phyloP scores from a whole-genome alignment of 2,329 filamentous ascomycete genomes.

The Byssoonygena ceratinophila region DNA sequence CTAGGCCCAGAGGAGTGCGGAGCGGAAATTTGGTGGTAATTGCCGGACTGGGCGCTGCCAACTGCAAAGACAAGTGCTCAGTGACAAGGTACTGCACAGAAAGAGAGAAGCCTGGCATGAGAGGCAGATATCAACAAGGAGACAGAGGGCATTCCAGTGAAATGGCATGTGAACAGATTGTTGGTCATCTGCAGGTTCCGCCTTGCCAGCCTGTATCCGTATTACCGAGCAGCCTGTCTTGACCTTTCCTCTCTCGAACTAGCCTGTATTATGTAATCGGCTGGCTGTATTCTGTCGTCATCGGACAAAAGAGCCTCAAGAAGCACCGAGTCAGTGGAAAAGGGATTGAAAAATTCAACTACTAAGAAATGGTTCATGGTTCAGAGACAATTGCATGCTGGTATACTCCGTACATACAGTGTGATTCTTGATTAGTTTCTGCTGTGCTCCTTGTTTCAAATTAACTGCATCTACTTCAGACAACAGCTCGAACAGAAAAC shows the following conservation, averaged over 20 bases:
- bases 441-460: too few species aligned
- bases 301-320: too few species aligned
- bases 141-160: background rate
- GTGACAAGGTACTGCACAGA: background rate
- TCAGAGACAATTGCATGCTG: too few species aligned
- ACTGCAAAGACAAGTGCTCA: background rate
- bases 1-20: background rate
- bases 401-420: too few species aligned
- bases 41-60: background rate
- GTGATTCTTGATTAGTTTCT: too few species aligned
- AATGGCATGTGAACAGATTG: background rate
- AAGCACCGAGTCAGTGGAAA: too few species aligned
- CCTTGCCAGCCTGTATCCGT: background rate
- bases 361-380: too few species aligned
- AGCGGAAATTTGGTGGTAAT: background rate
- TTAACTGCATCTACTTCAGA: too few species aligned
- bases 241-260: background rate
- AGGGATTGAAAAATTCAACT: too few species aligned
- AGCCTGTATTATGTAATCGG: background rate
- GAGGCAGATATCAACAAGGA: background rate
- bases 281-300: background rate
- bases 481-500: too few species aligned
- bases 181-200: constrained; percentile 3
- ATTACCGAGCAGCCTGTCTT: background rate
- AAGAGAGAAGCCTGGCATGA: too few species aligned